Evolutionary conservation across 2,329 filamentous ascomycete genomes (phyloP), one percentile per base, ranked within the genome.

Genomic region (Pseudogymnoascus pannorum): DNA sequence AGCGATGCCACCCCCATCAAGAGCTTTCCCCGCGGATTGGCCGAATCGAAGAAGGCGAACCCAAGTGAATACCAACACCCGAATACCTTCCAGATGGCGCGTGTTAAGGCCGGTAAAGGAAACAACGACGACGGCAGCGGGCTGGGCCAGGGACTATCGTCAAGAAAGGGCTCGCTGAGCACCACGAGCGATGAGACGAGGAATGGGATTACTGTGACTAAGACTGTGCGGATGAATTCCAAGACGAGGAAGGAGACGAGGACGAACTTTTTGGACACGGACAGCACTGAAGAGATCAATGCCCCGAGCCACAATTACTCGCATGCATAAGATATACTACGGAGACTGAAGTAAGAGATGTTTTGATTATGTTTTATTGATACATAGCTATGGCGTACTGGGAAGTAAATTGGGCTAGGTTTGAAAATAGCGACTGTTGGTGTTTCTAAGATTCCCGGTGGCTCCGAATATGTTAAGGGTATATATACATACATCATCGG

Each of bases 361-460:
- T 20, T 29, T 54, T 54, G 26, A 33, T 54, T 31, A 9, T n/a
- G 22, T 31, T 31, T 54, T 54, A 2, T 3, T 29, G n/a, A 18
- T 9, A 31, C 48, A 54, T 31, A n/a, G 48, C 5, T 18, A 54
- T 54, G 48, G 48, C 48, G 48, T 54, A 54, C 26, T 54, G 48
- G 24, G 24, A 31, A 24, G 48, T 24, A 31, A 54, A 54, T 54
- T 54, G n/a, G 48, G n/a, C 26, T 54, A n/a, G 48, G 26, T 54
- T 54, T 54, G 1, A 54, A 31, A 54, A 31, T 54, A 31, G 48
- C 48, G 48, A 54, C 48, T 18, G 9, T 26, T 31, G 48, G 48
- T 26, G 26, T 54, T 54, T n/a, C 48, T 54, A 54, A 54, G 48
- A 54, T 54, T 54, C 48, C 48, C 48, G 26, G 31, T 54, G 26